Evolutionary conservation across 1,284 basidiomycete species (phyloP).

Genomic region (Microstroma glucosiphilum): DNA sequence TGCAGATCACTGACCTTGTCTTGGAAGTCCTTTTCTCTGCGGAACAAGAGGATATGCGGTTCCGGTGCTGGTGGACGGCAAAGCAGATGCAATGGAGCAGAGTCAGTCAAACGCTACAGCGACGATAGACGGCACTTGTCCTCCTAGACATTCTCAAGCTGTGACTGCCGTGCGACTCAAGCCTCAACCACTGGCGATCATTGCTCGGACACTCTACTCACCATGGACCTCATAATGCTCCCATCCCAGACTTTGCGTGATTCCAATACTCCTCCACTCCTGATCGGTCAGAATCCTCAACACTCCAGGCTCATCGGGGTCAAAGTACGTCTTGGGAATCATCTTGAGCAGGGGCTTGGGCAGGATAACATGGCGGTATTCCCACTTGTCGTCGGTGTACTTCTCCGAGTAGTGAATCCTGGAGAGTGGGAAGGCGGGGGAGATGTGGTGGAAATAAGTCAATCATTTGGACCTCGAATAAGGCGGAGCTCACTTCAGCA

Average conservation of each 20-base stretch:
- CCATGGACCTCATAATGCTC: conserved; percentile 92
- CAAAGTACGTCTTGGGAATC: conserved; percentile 55
- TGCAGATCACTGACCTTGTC: conserved; percentile 32
- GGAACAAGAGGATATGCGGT: conserved; percentile 55
- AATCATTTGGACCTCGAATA: too few relatives aligned
- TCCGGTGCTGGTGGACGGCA: conserved; percentile 49
- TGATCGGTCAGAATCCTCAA: conserved; percentile 74
- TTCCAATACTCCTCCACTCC: conserved; percentile 93
- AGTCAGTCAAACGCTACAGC: neutral
- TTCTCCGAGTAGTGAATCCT: conserved; percentile 51
- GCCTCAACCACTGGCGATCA: neutral
- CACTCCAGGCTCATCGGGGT: conserved; percentile 66
- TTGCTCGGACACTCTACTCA: conserved; percentile 40
- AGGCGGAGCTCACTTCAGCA: too few relatives aligned
- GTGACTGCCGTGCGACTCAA: conserved; percentile 1
- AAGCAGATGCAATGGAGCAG: conserved; percentile 3
- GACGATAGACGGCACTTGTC: neutral
- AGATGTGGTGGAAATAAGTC: neutral
- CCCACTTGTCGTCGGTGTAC: conserved; percentile 56
- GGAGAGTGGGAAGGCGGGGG: neutral
- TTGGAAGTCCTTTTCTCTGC: conserved; percentile 53
- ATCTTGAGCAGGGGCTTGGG: conserved; percentile 50
- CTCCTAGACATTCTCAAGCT: neutral
- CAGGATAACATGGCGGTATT: conserved; percentile 59
- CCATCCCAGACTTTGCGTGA: conserved; percentile 92